Evolutionary conservation across 176 grass and related monocot species (phyloP), one percentile per base, ranked within the genome.

Genomic region (Oryza australiensis): DNA sequence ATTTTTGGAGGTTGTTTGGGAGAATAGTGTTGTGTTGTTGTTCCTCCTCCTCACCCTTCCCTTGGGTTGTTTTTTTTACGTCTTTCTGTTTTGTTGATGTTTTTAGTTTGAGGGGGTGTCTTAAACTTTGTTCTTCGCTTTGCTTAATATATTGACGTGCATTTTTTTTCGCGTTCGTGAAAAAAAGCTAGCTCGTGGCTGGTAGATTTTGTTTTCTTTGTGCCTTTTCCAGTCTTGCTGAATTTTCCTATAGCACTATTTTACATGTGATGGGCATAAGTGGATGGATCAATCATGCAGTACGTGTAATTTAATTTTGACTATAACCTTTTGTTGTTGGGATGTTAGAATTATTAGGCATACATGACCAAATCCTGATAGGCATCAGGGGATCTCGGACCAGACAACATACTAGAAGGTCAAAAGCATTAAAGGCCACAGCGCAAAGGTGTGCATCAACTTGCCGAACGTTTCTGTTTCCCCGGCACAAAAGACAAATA

Each of bases 381-480:
- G 83, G 74, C 49, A 74, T 83, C 46, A 55, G 73, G 74, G 79
- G n/a, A n/a, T n/a, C n/a, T n/a, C n/a, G n/a, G 74, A 79, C 84
- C 37, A 46, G 84, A 79, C 74, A 23, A 11, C 22, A 60, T 66
- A 86, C 84, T 64, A 83, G 79, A 86, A 53, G 88, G 88, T 79
- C 88, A 90, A 86, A 83, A 83, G 84, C 88, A 86, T 90, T 78
- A 83, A 86, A 90, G 33, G 84, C 23, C 68, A 43, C 60, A 42
- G 46, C 69, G 68, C 83, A 77, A 77, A 78, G 83, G 73, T 78
- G 83, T 77, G 72, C 78, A 82, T 73, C 79, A 78, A 83, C 83
- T 82, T 73, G 78, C 59, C 66, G 46, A 66, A 4, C 64, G 62
- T 80, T 26, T 69, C 24, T 34, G 62, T 80, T 53, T 49, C 42